A percentile compares a stretch with the other conserved stretches of the same genome.
Conservation (phyloP, 1,284 basidiomycete genomes). For the Pterulicium gracile region DNA sequence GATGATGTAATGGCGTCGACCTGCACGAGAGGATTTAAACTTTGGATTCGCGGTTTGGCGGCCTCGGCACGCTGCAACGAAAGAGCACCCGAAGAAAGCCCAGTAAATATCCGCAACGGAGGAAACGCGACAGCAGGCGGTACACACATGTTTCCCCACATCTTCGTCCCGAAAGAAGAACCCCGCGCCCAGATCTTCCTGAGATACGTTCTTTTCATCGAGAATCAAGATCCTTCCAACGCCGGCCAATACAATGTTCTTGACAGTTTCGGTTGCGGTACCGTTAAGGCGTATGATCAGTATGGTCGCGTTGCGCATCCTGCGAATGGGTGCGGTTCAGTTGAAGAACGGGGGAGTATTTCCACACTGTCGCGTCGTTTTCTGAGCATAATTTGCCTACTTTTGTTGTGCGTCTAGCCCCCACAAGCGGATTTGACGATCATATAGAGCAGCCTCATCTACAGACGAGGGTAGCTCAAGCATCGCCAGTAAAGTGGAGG, state of each 20-base stretch:
- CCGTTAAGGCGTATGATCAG: conserved; percentile 77
- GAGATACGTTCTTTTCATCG: conserved; percentile 48
- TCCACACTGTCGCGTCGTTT: neutral
- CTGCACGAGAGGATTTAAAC: conserved; percentile 85
- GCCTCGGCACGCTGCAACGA: conserved; percentile 66
- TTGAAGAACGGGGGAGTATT: too few relatives aligned
- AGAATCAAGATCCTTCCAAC: conserved; percentile 64
- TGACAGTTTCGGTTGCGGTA: conserved; percentile 91
- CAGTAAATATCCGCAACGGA: conserved; percentile 24
- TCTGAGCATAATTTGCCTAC: conserved; percentile 25
- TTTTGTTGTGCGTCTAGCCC: conserved; percentile 94
- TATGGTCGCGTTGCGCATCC: conserved; percentile 91
- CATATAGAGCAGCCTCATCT: conserved; percentile 87
- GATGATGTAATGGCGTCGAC: conserved; percentile 56
- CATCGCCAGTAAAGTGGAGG: neutral
- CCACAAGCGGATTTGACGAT: conserved; percentile 96
- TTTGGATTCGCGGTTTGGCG: conserved; percentile 76
- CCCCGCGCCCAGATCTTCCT: conserved; percentile 82
- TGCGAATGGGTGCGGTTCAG: too few relatives aligned
- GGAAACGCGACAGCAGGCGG: conserved; percentile 6
- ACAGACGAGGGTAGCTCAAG: conserved; percentile 5
- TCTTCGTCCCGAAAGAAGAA: conserved; percentile 94
- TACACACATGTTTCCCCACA: conserved; percentile 70
- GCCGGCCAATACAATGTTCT: conserved; percentile 82
- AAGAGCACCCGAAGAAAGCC: conserved; percentile 23